Evolutionary conservation across 306 rosid genomes (phyloP).

Genomic region (Quillaja saponaria): DNA sequence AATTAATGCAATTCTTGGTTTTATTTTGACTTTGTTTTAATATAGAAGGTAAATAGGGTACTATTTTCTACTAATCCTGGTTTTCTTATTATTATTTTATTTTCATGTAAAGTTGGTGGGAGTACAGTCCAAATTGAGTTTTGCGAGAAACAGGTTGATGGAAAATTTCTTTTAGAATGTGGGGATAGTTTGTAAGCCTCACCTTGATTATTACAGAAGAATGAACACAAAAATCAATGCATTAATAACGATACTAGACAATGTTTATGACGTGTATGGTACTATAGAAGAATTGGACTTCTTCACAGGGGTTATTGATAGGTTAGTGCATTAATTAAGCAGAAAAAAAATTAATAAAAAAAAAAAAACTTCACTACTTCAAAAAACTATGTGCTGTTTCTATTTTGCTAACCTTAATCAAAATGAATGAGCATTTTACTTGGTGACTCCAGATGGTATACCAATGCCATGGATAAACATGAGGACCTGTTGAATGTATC

Average conservation of each 20-base stretch:
- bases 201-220: not conserved
- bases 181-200: not conserved
- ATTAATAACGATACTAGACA: not conserved
- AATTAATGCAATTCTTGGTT: too few relatives aligned
- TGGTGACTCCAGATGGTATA: not conserved
- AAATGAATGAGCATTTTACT: not conserved
- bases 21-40: too few relatives aligned
- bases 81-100: too few relatives aligned
- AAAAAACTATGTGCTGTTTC: too few relatives aligned
- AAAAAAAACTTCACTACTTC: too few relatives aligned
- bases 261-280: slow-evolving; percentile 12
- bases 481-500: not conserved
- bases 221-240: not conserved
- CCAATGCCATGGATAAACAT: too few relatives aligned
- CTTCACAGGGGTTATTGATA: slow-evolving; percentile 15
- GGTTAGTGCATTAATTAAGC: slow-evolving; percentile 5
- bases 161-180: slow-evolving; percentile 2
- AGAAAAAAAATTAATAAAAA: too few relatives aligned
- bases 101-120: slow-evolving; percentile 2
- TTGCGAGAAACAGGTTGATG: slow-evolving; percentile 11
- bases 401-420: not conserved
- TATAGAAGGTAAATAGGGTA: too few relatives aligned
- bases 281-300: slow-evolving; percentile 6
- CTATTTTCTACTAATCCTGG: too few relatives aligned
- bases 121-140: not conserved